Conservation (phyloP, 2,329 filamentous ascomycete genomes). For the Chaetomium globosum region DNA sequence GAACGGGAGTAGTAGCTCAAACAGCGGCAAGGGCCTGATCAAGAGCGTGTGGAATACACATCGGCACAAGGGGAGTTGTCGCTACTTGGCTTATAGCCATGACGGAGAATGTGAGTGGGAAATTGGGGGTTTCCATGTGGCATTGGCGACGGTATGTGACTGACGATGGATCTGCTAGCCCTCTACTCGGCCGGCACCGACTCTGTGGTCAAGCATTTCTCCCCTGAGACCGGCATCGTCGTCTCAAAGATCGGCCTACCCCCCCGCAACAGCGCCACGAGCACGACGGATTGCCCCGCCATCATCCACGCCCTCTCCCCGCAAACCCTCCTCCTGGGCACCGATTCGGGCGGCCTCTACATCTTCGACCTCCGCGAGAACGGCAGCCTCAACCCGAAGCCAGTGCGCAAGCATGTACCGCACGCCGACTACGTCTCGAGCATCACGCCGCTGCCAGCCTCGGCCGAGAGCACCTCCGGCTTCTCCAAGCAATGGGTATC, state of each 20-base stretch:
- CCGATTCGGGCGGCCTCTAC: conserved; percentile 86
- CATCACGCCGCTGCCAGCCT: conserved; percentile 78
- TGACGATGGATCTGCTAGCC: conserved; percentile 43
- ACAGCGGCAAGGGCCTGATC: conserved; percentile 71
- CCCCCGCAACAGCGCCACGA: conserved; percentile 54
- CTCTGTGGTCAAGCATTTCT: conserved; percentile 58
- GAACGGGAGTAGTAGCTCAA: conserved; percentile 53
- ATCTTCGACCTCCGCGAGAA: conserved; percentile 77
- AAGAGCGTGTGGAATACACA: conserved; percentile 84
- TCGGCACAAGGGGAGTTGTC: conserved; percentile 91
- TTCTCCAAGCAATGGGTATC: conserved; percentile 94
- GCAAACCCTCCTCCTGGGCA: conserved; percentile 83
- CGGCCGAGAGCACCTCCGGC: conserved; percentile 78
- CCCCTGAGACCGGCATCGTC: conserved; percentile 64
- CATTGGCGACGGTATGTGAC: background rate
- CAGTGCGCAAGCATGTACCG: conserved; percentile 78
- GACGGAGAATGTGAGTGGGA: conserved; percentile 69
- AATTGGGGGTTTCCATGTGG: background rate
- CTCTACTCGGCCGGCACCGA: conserved; percentile 66
- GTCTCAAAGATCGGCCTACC: conserved; percentile 82
- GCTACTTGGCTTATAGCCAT: conserved; percentile 73
- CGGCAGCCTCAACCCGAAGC: conserved; percentile 60
- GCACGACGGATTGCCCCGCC: conserved; percentile 64
- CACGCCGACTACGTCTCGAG: conserved; percentile 94
- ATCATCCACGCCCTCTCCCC: conserved; percentile 82